phyloP scores from a whole-genome alignment of 495 filamentous ascomycete genomes.

The Niebla homalea region DNA sequence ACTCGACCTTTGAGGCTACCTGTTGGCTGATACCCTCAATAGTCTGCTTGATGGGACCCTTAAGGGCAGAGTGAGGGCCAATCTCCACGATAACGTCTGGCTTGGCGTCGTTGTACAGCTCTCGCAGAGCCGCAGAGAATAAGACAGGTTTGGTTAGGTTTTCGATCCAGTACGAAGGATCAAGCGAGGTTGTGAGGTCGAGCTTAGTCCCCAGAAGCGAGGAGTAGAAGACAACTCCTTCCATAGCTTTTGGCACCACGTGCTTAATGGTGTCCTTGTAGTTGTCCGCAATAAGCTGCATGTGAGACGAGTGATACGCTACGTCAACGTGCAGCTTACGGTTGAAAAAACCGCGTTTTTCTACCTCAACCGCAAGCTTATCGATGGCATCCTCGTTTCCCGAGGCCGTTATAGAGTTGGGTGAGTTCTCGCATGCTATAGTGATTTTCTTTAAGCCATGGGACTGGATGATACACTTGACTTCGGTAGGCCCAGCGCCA shows the following conservation, averaged over 20 bases:
- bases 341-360: slow-evolving; percentile 1
- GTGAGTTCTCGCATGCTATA: slow-evolving; percentile 23
- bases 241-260: neutral
- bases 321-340: slow-evolving; percentile 6
- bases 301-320: slow-evolving; percentile 10
- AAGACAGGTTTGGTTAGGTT: slow-evolving; percentile 21
- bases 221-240: slow-evolving; percentile 4
- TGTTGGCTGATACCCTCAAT: neutral
- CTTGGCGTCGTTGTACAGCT: neutral
- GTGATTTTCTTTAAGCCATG: neutral
- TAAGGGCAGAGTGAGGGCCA: slow-evolving; percentile 43
- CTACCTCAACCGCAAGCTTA: neutral
- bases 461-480: neutral
- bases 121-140: slow-evolving; percentile 14
- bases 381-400: slow-evolving; percentile 13
- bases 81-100: slow-evolving; percentile 29
- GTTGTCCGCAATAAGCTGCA: slow-evolving; percentile 2
- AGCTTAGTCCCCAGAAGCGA: neutral
- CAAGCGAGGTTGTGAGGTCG: neutral
- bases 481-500: neutral
- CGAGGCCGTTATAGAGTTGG: slow-evolving; percentile 17
- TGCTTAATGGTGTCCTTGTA: slow-evolving; percentile 1
- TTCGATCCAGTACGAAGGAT: slow-evolving; percentile 6
- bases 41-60: slow-evolving; percentile 24
- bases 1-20: neutral